Evolutionary conservation across 306 rosid species (phyloP), one percentile per base, ranked within the genome.

Genomic region (Elaeagnus macrophylla): DNA sequence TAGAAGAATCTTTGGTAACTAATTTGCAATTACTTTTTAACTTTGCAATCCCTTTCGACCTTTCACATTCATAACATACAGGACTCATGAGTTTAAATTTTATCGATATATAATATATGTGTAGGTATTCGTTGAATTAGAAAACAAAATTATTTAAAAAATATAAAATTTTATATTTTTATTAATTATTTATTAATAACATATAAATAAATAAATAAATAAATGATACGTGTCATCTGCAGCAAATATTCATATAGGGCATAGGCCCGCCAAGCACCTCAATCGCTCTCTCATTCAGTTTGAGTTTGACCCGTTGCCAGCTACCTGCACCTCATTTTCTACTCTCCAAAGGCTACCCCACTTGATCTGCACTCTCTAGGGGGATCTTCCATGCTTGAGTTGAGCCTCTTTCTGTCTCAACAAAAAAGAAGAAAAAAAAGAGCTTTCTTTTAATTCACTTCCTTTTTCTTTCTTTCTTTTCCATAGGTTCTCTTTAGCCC

Each of bases 291-390:
- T 7, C 78, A 72, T 71, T 78, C 78, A 68, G 83, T 76, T 72
- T 90, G 91, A 86, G 86, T 82, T 81, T 86, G 97, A 90, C 97
- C 91, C 83, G 66, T 76, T 69, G 94, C 88, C 91, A 71, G 93
- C 90, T 83, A 79, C 75, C 79, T 73, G 67, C 76, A 65, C 38
- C 75, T 35, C 73, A 68, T 56, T 78, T 67, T 58, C 64, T 81
- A 77, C 77, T 70, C 81, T 77, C 68, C 71, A 76, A 69, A 65
- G 74, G 76, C 62, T 66, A 67, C 80, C 88, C 94, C 97, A 76
- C 91, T 52, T 48, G 48, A 17, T 48, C 9, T 46, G 50, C 72
- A 42, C 70, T 64, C 80, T 57, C 75, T 61, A 52, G 61, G 4
- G 51, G 56, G 65, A 59, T 79, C 86, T 66, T 75, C 72, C 25